Base-by-base conservation (phyloP, 495 filamentous ascomycete genomes). In the Aspergillus sclerotiicarbonarius region DNA sequence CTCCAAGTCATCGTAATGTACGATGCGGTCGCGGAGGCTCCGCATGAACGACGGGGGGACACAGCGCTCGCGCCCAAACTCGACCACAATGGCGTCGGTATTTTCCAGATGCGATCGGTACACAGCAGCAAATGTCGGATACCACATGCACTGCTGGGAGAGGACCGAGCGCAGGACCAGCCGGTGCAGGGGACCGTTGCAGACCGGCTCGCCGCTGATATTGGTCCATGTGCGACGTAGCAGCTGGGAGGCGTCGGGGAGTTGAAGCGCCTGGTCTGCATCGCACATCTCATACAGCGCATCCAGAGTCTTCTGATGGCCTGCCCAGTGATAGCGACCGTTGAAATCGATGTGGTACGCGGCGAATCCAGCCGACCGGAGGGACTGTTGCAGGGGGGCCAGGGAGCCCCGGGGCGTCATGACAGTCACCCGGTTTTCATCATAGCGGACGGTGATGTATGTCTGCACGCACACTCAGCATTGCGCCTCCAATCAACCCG, bases 51-150 rank as follows among this genome's bases (percentile, higher is more conserved):
- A 66, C 0, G 74, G 72, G 13, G 78, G 78, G 21, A 78, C 58
- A 54, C 71, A 79, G 37, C 67, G 62, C 16, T 82, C 75, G 0
- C 68, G 64, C 8, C 77, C 78, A 50, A 80, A 80, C 29, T 64
- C 73, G 33, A 76, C 44, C 8, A 80, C 51, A 0, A 66, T 21
- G 1, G 63, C 60, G 1, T 63, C 18, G 0, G 64, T 58, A 19
- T 60, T 35, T 18, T 51, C 55, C 15, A 63, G 56, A 8, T 63
- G 60, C 8, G 65, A 35, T 3, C 20, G 8, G 19, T 63, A 54
- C 8, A 61, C 56, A 5, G 60, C 52, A 1, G 56, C 51, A 41
- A 72, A 68, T 0, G 71, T 75, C 8, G 66, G 51, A 56, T 67
- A 68, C 81, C 81, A 84, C 4, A 74, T 51, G 6, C 69, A 70